Evolutionary conservation across 2,329 filamentous ascomycete genomes (phyloP).

Genomic region (Penicillium verrucosum): DNA sequence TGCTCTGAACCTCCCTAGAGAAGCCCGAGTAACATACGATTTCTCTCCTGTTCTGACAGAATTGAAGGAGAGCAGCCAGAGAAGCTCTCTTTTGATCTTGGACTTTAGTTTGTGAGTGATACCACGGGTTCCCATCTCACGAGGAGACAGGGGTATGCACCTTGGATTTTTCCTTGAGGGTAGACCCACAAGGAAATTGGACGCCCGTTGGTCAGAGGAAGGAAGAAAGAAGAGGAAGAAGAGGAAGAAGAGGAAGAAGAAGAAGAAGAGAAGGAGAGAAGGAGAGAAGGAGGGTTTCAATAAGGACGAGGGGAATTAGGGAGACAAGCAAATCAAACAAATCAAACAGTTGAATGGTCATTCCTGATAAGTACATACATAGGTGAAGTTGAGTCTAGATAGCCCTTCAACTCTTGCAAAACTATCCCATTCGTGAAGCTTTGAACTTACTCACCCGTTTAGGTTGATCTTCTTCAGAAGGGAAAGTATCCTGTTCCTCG

Average conservation of each 20-base stretch:
- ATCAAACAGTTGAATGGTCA: background rate
- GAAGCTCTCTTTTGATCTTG: constrained; percentile 9
- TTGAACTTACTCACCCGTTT: constrained; percentile 48
- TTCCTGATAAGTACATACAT: background rate
- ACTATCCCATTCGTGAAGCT: constrained; percentile 43
- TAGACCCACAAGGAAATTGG: background rate
- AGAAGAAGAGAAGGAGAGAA: background rate
- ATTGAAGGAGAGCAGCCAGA: constrained; percentile 7
- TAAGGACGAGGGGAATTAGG: background rate
- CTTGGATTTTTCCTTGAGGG: background rate
- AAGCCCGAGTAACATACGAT: constrained; percentile 2
- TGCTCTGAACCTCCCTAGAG: constrained; percentile 1
- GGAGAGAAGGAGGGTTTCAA: background rate
- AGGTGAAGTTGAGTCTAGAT: background rate
- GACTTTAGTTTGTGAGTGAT: constrained; percentile 4
- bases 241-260: background rate
- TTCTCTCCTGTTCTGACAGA: background rate
- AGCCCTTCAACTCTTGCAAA: background rate
- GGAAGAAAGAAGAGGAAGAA: background rate
- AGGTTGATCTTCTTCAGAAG: constrained; percentile 60
- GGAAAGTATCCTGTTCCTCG: constrained; percentile 63
- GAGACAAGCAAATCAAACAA: background rate
- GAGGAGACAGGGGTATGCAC: constrained; percentile 6
- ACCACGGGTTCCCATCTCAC: background rate
- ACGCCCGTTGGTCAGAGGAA: constrained; percentile 2